phyloP scores from a whole-genome alignment of 352 stramenopile species.

The Blastocystis sp. region DNA sequence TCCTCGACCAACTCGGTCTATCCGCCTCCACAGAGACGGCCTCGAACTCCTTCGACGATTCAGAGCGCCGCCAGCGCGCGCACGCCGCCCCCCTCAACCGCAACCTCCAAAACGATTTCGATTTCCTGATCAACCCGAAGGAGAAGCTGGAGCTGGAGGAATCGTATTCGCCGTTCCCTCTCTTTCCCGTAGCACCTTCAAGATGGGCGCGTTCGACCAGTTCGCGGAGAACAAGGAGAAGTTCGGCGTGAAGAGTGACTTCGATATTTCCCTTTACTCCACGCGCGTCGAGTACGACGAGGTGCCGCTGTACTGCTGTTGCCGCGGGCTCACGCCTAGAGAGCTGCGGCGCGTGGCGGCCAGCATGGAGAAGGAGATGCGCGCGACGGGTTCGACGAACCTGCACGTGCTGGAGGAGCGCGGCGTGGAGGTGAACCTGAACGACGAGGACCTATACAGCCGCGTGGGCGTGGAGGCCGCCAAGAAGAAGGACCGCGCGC shows the following conservation, averaged over 20 bases:
- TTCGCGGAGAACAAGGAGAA: slow-evolving; percentile 58
- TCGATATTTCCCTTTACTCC: slow-evolving; percentile 62
- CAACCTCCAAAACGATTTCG: slow-evolving; percentile 51
- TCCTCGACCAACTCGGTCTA: slow-evolving; percentile 38
- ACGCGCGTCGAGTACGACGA: slow-evolving; percentile 40
- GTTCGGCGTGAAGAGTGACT: slow-evolving; percentile 51
- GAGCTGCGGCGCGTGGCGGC: slow-evolving; percentile 24
- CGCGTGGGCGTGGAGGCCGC: not conserved
- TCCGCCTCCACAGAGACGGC: not conserved
- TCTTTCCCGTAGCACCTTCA: slow-evolving; percentile 5
- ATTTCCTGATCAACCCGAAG: slow-evolving; percentile 6
- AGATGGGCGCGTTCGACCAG: slow-evolving; percentile 61
- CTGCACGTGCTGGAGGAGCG: slow-evolving; percentile 59
- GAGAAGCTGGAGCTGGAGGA: slow-evolving; percentile 16
- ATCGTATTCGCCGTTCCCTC: not conserved
- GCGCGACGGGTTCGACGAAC: slow-evolving; percentile 21
- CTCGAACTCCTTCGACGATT: slow-evolving; percentile 29
- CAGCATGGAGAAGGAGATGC: slow-evolving; percentile 39
- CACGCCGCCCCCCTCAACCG: not conserved
- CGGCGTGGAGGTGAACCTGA: slow-evolving; percentile 9
- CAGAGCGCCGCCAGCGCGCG: slow-evolving; percentile 21
- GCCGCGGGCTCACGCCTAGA: not conserved
- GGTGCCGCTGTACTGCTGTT: not conserved
- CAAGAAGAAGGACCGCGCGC: not conserved
- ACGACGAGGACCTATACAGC: slow-evolving; percentile 65